Percentiles rank a stretch among this genome's conserved stretches.
These are phyloP conservation scores for Melanopsichium pennsylvanicum DNA, from an alignment of 1,284 basidiomycete species.

Conservation along the genomic window DNA sequence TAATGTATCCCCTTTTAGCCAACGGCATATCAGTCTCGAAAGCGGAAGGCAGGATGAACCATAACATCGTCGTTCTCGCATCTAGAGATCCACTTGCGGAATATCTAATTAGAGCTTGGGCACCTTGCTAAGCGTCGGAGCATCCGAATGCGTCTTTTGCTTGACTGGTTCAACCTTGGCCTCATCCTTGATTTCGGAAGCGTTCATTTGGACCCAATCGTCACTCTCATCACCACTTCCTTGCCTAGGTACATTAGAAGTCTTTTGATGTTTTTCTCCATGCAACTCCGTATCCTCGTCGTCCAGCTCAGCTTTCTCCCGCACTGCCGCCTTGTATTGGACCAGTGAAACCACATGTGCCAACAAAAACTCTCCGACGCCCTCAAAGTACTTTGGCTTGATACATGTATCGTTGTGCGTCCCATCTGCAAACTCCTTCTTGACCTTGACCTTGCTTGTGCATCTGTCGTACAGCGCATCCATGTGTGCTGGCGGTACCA, in stretches of 20 bases:
- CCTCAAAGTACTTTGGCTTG: conserved; percentile 58
- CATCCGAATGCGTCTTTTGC: conserved; percentile 1
- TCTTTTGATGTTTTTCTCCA: neutral
- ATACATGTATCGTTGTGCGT: conserved; percentile 71
- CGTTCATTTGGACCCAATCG: conserved; percentile 57
- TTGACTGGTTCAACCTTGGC: conserved; percentile 2
- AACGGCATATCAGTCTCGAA: too few relatives aligned
- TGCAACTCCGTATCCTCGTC: neutral
- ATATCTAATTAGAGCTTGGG: conserved; percentile 24
- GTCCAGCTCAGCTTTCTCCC: neutral
- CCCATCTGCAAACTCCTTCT: conserved; percentile 71
- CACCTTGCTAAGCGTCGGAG: conserved; percentile 27
- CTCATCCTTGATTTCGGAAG: conserved; percentile 28
- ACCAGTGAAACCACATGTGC: conserved; percentile 37
- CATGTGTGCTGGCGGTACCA: conserved; percentile 89
- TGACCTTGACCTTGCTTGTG: conserved; percentile 68
- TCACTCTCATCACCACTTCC: conserved; percentile 25
- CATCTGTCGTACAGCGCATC: conserved; percentile 74
- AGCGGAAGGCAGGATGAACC: too few relatives aligned
- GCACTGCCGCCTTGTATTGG: neutral
- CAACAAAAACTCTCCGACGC: conserved; percentile 54
- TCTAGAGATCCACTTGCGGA: too few relatives aligned
- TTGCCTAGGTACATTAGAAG: neutral
- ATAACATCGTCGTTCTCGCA: too few relatives aligned
- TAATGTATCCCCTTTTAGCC: too few relatives aligned